These are phyloP conservation scores for Cystofilobasidium ferigula DNA, from an alignment of 768 basidiomycete species.

Conservation along the genomic window DNA sequence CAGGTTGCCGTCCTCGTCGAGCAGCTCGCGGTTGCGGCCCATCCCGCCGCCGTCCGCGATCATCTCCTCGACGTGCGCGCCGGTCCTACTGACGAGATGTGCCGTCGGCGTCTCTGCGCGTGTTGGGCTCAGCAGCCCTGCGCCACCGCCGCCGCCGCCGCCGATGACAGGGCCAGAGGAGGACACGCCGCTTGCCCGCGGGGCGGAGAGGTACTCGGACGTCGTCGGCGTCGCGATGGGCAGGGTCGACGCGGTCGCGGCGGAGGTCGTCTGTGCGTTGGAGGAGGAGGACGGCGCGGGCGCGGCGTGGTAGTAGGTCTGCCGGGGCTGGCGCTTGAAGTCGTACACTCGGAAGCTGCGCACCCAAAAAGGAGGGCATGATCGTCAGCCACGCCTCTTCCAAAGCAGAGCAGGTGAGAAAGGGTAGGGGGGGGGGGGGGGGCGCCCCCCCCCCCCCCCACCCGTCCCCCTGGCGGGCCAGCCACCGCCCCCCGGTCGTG, in stretches of 20 bases:
- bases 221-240: slow-evolving; percentile 11
- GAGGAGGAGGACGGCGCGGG: background rate
- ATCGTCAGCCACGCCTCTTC: background rate
- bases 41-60: slow-evolving; percentile 38
- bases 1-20: background rate
- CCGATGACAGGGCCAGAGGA: background rate
- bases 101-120: slow-evolving; percentile 32
- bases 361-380: background rate
- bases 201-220: slow-evolving; percentile 8
- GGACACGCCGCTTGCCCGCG: background rate
- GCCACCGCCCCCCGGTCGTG: too few relatives aligned
- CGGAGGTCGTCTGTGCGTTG: slow-evolving; percentile 28
- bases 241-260: slow-evolving; percentile 28
- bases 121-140: too few relatives aligned
- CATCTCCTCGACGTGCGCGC: slow-evolving; percentile 37
- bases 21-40: background rate
- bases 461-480: too few relatives aligned
- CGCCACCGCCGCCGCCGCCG: background rate
- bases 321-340: slow-evolving; percentile 79
- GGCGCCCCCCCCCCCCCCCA: too few relatives aligned
- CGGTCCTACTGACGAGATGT: slow-evolving; percentile 27
- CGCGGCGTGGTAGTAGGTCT: slow-evolving; percentile 71
- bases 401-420: background rate
- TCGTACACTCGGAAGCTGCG: slow-evolving; percentile 80
- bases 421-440: slow-evolving; percentile 8